These are phyloP conservation scores for Quercus lobata DNA, from an alignment of 331 rosid species.

Conservation along the genomic window DNA sequence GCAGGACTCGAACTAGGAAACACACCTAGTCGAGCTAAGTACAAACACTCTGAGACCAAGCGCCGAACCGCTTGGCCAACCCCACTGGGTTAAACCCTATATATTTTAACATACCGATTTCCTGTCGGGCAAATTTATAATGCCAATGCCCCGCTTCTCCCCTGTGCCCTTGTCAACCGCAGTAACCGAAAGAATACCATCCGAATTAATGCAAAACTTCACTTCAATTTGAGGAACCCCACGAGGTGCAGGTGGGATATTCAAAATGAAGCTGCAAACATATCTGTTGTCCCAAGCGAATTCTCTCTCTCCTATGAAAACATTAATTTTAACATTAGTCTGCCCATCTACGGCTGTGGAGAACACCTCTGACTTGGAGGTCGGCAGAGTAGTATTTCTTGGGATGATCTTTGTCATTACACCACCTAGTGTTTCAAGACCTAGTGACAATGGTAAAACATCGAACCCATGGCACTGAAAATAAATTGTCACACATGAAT, in stretches of 20 bases:
- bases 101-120: slow-evolving; percentile 30
- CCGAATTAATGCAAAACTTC: slow-evolving; percentile 53
- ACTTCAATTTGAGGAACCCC: slow-evolving; percentile 70
- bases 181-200: slow-evolving; percentile 47
- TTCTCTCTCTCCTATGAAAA: slow-evolving; percentile 59
- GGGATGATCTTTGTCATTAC: slow-evolving; percentile 68
- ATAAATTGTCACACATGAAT: neutral
- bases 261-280: slow-evolving; percentile 51
- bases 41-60: no score
- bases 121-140: slow-evolving; percentile 44
- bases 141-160: slow-evolving; percentile 52
- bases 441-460: slow-evolving; percentile 49
- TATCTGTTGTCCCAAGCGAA: slow-evolving; percentile 58
- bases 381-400: slow-evolving; percentile 53
- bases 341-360: slow-evolving; percentile 59
- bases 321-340: slow-evolving; percentile 53
- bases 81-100: no score
- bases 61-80: no score
- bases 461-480: slow-evolving; percentile 51
- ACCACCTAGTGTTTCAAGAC: slow-evolving; percentile 60
- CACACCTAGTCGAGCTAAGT: no score
- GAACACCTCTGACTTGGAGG: slow-evolving; percentile 56
- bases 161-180: slow-evolving; percentile 63
- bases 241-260: slow-evolving; percentile 57
- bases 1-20: no score